These are phyloP conservation scores for Clarireedia hainanense DNA, from an alignment of 2,329 filamentous ascomycete species.

Conservation along the genomic window DNA sequence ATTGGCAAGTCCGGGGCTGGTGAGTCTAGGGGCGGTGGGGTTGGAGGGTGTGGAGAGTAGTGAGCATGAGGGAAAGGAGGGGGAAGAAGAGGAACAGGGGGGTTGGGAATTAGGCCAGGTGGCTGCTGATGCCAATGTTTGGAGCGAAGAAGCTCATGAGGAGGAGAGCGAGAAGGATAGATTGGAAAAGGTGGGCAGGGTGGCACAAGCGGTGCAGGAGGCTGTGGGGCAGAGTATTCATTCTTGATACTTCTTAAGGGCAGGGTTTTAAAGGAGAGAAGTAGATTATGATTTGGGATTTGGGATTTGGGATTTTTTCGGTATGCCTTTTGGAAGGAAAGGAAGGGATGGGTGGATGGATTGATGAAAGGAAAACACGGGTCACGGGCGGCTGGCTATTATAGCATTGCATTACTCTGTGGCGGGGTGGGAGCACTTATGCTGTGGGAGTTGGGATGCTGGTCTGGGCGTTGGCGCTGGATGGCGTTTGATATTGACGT, in stretches of 20 bases:
- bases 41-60: too few relatives aligned
- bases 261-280: neutral
- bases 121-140: neutral
- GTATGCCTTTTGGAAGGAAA: neutral
- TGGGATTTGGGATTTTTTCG: neutral
- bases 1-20: neutral
- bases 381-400: too few relatives aligned
- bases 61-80: neutral
- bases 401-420: too few relatives aligned
- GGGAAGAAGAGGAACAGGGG: neutral
- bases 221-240: neutral
- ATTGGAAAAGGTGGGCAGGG: constrained; percentile 3
- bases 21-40: neutral
- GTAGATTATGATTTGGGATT: neutral
- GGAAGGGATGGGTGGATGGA: neutral
- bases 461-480: too few relatives aligned
- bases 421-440: too few relatives aligned
- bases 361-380: neutral
- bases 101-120: neutral
- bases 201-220: constrained; percentile 4
- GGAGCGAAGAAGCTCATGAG: neutral
- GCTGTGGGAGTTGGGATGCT: too few relatives aligned
- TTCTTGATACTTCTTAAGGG: neutral
- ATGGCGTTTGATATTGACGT: too few relatives aligned
- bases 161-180: neutral